Base-by-base conservation (phyloP, 1,139 yeast genomes). In the Petasospora rhodanensis region DNA sequence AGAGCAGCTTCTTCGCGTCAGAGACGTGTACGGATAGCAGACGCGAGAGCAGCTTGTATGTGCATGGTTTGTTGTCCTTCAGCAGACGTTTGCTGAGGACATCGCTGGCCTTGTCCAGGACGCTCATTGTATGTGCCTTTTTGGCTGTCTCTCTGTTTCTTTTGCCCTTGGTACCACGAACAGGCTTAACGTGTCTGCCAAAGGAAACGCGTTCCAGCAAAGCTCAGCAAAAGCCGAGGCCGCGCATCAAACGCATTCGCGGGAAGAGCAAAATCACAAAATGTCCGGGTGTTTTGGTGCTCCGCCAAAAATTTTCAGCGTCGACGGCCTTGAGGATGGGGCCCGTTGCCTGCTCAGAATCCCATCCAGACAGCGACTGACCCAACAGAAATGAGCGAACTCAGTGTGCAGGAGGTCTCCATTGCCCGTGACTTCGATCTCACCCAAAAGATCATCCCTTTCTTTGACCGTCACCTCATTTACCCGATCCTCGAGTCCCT, bases 391-490 rank as follows among this genome's bases (percentile, higher is more conserved):
- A 51, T 52, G 57, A 37, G 47, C 36, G 54, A 51, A 21, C 39
- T 62, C 24, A 47, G 55, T 17, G 40, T 48, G 14, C 49, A 50
- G 26, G 67, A 64, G 44, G 39, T 60, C 25, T 58, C 47, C 24
- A 47, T 58, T 31, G 68, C 68, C 10, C 58, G 60, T 38, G 47
- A 61, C 38, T 69, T 69, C 54, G 80, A 75, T 45, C 57, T 76
- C 48, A 71, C 79, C 11, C 61, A 62, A 35, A 67, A 67, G 52
- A 55, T 75, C 43, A 58, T 70, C 45, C 74, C 73, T 28, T 75
- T 72, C 47, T 56, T 76, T 48, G 83, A 76, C 54, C 66, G 80
- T 46, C 79, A 74, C 46, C 57, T 76, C 51, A 61, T 69, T 38
- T 73, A 67, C 43, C 76, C 77, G 26, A 55, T 76, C 42, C 53